phyloP scores from a whole-genome alignment of 371 early-diverging fungal species.

The Actinomucor elegans region DNA sequence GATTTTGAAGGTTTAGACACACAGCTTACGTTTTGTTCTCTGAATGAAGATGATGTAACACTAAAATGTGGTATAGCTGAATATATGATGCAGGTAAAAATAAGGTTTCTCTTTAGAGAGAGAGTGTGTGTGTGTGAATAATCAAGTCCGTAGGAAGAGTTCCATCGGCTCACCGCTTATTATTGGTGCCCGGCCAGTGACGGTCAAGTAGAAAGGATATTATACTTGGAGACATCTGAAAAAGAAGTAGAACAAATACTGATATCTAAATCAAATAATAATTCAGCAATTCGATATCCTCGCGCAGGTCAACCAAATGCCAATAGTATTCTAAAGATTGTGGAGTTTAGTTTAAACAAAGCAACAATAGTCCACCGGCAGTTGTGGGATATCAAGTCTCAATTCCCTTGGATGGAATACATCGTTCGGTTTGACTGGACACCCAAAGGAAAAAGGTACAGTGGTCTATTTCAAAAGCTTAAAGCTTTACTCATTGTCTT shows the following conservation, averaged over 20 bases:
- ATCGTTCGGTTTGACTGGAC: conserved; percentile 79
- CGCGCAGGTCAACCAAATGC: conserved; percentile 68
- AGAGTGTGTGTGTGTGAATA: too few species aligned
- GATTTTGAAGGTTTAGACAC: conserved; percentile 58
- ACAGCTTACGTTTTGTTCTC: conserved; percentile 61
- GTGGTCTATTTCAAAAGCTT: too few species aligned
- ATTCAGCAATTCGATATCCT: conserved; percentile 52
- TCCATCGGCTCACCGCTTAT: conserved; percentile 70
- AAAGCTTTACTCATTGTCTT: too few species aligned
- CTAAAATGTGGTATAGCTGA: conserved; percentile 69
- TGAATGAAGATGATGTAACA: conserved; percentile 29
- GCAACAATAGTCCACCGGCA: conserved; percentile 40
- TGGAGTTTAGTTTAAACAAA: conserved; percentile 44
- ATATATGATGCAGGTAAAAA: conserved; percentile 71
- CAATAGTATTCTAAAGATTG: conserved; percentile 55
- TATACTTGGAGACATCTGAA: conserved; percentile 69
- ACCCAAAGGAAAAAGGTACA: conserved; percentile 59
- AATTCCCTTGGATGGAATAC: conserved; percentile 80
- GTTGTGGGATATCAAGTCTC: conserved; percentile 46
- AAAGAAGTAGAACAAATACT: conserved; percentile 56
- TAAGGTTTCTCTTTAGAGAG: too few species aligned
- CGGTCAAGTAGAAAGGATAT: conserved; percentile 45
- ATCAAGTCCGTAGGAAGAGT: conserved; percentile 68
- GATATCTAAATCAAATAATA: conserved; percentile 41
- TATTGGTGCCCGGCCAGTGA: conserved; percentile 55